A percentile compares a stretch with the other conserved stretches of the same genome.
Conservation (phyloP, 495 filamentous ascomycete species). For the Lepraria neglecta region DNA sequence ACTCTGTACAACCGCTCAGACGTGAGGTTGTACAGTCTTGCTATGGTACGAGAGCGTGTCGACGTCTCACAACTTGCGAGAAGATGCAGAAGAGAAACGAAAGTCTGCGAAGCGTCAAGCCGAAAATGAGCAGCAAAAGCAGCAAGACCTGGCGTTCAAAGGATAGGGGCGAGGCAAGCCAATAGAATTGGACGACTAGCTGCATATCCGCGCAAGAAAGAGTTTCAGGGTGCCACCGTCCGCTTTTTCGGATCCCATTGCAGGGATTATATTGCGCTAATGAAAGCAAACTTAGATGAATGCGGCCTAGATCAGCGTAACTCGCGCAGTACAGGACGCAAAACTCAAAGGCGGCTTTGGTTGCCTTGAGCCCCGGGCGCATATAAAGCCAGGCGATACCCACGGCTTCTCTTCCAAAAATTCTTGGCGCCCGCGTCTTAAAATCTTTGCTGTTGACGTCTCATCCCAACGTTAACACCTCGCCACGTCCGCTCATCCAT, state of each 20-base stretch:
- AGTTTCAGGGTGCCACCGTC: slow-evolving; percentile 4
- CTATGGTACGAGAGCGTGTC: neutral
- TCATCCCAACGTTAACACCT: slow-evolving; percentile 15
- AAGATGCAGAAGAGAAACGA: neutral
- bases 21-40: too few relatives aligned
- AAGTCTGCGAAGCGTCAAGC: slow-evolving; percentile 6
- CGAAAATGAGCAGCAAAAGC: slow-evolving; percentile 15
- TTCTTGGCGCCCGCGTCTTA: slow-evolving; percentile 15
- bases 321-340: too few relatives aligned
- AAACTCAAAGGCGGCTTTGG: slow-evolving; percentile 12
- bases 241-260: neutral
- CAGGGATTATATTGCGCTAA: slow-evolving; percentile 5
- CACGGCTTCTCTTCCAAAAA: slow-evolving; percentile 9
- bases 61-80: neutral
- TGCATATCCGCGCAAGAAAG: too few relatives aligned
- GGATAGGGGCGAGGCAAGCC: too few relatives aligned
- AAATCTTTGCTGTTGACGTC: slow-evolving; percentile 21
- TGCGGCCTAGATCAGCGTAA: too few relatives aligned
- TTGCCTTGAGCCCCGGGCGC: slow-evolving; percentile 8
- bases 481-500: slow-evolving; percentile 6
- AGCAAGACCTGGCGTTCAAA: slow-evolving; percentile 12
- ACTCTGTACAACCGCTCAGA: too few relatives aligned
- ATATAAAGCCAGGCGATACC: slow-evolving; percentile 10
- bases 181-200: too few relatives aligned
- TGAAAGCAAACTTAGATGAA: too few relatives aligned